Percentiles rank a stretch among this genome's conserved stretches.
phyloP scores from a whole-genome alignment of 75 land plant species.

The Sequoia sempervirens region DNA sequence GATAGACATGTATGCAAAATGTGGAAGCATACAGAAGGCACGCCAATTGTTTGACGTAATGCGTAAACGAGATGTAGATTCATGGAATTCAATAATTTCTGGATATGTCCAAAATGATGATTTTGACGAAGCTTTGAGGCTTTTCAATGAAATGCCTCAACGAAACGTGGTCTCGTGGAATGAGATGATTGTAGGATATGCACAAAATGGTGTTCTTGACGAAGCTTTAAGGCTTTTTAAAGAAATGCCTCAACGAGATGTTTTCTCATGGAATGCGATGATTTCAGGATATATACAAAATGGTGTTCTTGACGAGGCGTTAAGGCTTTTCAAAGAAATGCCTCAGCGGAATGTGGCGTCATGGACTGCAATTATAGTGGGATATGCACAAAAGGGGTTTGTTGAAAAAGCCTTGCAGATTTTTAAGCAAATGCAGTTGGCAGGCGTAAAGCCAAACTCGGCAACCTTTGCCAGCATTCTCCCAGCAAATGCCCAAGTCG shows the following conservation, averaged over 20 bases:
- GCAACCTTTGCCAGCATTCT: slow-evolving; percentile 7
- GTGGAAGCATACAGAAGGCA: slow-evolving; percentile 42
- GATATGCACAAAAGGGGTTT: background rate
- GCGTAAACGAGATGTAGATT: slow-evolving; percentile 26
- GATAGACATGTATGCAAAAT: slow-evolving; percentile 55
- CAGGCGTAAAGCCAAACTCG: background rate
- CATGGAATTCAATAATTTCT: slow-evolving; percentile 60
- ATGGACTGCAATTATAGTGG: background rate
- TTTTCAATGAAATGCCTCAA: slow-evolving; percentile 31
- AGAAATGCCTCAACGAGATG: background rate
- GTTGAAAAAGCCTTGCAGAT: background rate
- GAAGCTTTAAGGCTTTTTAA: background rate
- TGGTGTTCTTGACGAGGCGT: background rate
- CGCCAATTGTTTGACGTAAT: slow-evolving; percentile 32
- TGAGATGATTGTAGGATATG: background rate
- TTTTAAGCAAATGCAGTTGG: slow-evolving; percentile 2
- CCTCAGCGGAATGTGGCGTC: slow-evolving; percentile 6
- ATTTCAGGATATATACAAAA: slow-evolving; percentile 5
- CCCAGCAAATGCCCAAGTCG: slow-evolving; percentile 5
- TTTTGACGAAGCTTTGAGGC: slow-evolving; percentile 33
- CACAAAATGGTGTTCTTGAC: background rate
- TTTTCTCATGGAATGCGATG: background rate
- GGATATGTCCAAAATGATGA: slow-evolving; percentile 51
- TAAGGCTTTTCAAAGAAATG: background rate
- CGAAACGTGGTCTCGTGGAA: background rate